Percentiles rank a stretch among this genome's conserved stretches.
phyloP scores from a whole-genome alignment of 2,329 filamentous ascomycete genomes.

The Davidsoniella australis region DNA sequence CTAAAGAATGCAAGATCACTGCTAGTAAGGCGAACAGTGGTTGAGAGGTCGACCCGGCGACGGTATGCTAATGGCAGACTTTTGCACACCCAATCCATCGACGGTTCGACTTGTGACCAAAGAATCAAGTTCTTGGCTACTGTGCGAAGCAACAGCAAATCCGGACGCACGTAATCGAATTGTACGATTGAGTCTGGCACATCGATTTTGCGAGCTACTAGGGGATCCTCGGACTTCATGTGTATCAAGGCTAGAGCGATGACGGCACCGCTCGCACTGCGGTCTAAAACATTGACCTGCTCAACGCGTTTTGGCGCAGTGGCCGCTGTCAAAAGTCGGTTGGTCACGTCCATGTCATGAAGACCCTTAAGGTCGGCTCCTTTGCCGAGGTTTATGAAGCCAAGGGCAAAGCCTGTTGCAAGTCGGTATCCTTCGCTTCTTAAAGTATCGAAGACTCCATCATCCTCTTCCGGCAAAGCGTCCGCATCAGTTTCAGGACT shows the following conservation, averaged over 20 bases:
- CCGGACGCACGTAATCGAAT: constrained; percentile 89
- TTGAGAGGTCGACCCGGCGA: constrained; percentile 35
- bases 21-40: constrained; percentile 38
- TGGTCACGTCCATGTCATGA: constrained; percentile 84
- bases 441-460: constrained; percentile 70
- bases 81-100: constrained; percentile 54
- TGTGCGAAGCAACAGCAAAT: constrained; percentile 78
- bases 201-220: constrained; percentile 80
- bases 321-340: constrained; percentile 70
- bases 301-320: constrained; percentile 82
- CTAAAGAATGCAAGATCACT: constrained; percentile 85
- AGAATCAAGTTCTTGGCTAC: constrained; percentile 81
- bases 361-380: constrained; percentile 76
- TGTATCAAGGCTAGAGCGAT: constrained; percentile 83
- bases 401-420: constrained; percentile 81
- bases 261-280: constrained; percentile 83
- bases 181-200: constrained; percentile 79
- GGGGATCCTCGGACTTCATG: constrained; percentile 85
- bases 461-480: constrained; percentile 30
- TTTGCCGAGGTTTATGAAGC: constrained; percentile 86
- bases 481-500: constrained; percentile 21
- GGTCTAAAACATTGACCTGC: constrained; percentile 80
- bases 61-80: constrained; percentile 59
- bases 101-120: constrained; percentile 69
- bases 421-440: constrained; percentile 93